Evolutionary conservation across 306 rosid genomes (phyloP), one percentile per base, ranked within the genome.

Genomic region (Quercus agrifolia): DNA sequence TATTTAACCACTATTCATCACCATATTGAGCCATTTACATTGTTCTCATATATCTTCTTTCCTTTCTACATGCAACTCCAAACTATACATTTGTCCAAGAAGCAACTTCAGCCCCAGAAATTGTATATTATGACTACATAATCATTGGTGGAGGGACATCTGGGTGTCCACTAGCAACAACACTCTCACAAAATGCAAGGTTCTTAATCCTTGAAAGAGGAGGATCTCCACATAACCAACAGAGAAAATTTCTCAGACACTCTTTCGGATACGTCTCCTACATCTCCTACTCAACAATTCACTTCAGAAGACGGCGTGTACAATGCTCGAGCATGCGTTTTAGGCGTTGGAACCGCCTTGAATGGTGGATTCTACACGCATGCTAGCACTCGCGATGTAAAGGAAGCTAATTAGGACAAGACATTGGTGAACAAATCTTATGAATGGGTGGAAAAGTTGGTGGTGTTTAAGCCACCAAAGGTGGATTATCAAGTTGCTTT

Each of bases 91-190:
- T 89, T 78, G 78, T 89, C 2, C 80, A 70, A 70, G 92, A 91
- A 58, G 98, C 94, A 77, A 86, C 80, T 2, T 81, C 74, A 46
- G 89, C 94, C 4, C 97, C 93, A 1, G 38, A 67, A 62, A 27
- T 71, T 20, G 38, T 57, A 75, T 51, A 17, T 38, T 86, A 87
- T 61, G 97, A 93, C 61, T 93, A 91, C 77, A 90, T 91, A 71
- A 76, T 88, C 19, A 86, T 91, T 20, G 98, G 97, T 2, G 91
- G 94, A 75, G 98, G 97, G 58, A 86, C 97, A 54, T 74, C 90
- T 18, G 93, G 98, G n/a, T 91, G 97, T 85, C 94, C 98, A n/a
- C 76, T 93, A 18, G 96, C 93, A 20, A 93, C 94, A 70, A 91
- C 97, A 5, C 94, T 91, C 3, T 91, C 93, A 8, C 90, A 90